Percentiles rank a stretch among this genome's conserved stretches.
These are phyloP conservation scores for Trichoderma oligosporum DNA, from an alignment of 2,329 filamentous ascomycete genomes.

Conservation along the genomic window DNA sequence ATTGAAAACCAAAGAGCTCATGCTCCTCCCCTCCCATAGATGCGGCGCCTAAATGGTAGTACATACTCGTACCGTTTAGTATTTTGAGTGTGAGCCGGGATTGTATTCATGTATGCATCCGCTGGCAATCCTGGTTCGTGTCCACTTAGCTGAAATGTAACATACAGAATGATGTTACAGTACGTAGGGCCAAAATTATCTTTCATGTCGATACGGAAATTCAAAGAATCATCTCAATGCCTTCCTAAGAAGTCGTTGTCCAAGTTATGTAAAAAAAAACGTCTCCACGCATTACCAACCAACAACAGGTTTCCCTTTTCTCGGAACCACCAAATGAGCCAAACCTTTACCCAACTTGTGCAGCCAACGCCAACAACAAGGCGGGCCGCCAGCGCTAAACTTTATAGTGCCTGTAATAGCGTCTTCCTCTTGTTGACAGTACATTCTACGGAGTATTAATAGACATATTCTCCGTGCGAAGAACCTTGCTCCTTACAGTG, in stretches of 20 bases:
- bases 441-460: no score
- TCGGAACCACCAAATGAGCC: no score
- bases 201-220: background rate
- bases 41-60: conserved; percentile 12
- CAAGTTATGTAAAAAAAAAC: no score
- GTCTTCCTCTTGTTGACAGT: background rate
- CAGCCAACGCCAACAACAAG: background rate
- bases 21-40: background rate
- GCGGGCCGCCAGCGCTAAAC: background rate
- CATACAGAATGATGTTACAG: background rate
- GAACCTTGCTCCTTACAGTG: no score
- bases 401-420: background rate
- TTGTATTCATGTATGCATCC: no score
- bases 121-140: background rate
- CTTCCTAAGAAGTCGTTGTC: background rate
- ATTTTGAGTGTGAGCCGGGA: background rate
- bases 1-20: background rate
- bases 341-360: background rate
- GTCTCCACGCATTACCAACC: background rate
- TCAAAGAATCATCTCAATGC: background rate
- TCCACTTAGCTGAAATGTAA: background rate
- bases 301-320: no score
- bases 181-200: background rate
- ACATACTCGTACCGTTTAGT: no score
- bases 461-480: no score